phyloP scores from a whole-genome alignment of 805 yeast species.

The Lipomyces oligophaga region DNA sequence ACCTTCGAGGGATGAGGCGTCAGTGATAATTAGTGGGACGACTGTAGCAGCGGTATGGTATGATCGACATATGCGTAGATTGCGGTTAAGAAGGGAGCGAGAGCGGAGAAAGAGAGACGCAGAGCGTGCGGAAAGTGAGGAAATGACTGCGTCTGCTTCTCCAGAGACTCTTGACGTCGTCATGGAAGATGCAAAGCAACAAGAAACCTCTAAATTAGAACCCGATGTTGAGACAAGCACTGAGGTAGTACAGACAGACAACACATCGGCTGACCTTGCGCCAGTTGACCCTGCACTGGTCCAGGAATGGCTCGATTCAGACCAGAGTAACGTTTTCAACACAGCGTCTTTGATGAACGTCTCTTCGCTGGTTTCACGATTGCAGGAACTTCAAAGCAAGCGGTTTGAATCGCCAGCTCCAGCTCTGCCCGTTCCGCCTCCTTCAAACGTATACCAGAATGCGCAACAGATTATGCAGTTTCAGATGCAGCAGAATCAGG shows the following conservation, averaged over 20 bases:
- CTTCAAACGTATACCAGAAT: constrained; percentile 25
- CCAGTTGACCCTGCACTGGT: constrained; percentile 22
- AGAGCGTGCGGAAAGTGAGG: no score
- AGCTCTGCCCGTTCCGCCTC: constrained; percentile 27
- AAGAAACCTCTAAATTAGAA: background rate
- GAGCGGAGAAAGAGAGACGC: background rate
- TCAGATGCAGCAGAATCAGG: constrained; percentile 29
- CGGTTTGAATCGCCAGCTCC: constrained; percentile 39
- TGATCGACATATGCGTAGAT: constrained; percentile 41
- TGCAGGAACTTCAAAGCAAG: constrained; percentile 49
- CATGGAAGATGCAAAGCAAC: constrained; percentile 5
- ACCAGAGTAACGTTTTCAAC: constrained; percentile 22
- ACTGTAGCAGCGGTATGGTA: constrained; percentile 36
- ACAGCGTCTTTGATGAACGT: constrained; percentile 42
- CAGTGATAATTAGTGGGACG: constrained; percentile 48
- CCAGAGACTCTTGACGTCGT: background rate
- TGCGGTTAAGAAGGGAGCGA: no score
- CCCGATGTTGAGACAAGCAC: constrained; percentile 18
- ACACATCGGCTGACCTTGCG: constrained; percentile 9
- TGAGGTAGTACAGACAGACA: constrained; percentile 5
- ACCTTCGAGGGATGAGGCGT: constrained; percentile 59
- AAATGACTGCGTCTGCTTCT: constrained; percentile 2
- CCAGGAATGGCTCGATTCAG: constrained; percentile 15
- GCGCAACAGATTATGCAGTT: constrained; percentile 20
- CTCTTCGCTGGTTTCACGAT: constrained; percentile 45